Base-by-base conservation (phyloP, 345 rosid genomes). In the Isatis tinctoria region DNA sequence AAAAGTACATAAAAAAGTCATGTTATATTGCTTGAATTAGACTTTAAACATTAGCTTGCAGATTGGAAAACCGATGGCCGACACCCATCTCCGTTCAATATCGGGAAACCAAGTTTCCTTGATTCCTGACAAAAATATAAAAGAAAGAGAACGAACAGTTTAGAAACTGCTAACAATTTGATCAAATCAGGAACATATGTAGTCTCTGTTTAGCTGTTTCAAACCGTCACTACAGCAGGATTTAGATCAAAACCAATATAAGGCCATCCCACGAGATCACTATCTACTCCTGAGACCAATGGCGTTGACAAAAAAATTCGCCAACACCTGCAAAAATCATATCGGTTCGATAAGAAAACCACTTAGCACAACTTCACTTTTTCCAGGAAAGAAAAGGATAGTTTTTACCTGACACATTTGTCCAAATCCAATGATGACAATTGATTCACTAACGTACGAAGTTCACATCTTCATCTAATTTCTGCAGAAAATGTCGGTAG, bases 191-290 rank as follows among this genome's bases (percentile, higher is more conserved):
- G 36, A 33, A 18, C 35, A 65, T 45, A 52, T 16, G 28, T 14
- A 78, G 67, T 11, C 8, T 33, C 8, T 35, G 36, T 20, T n/a
- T 5, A 30, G 52, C 2, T 66, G 58, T 73, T 73, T 20, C 59
- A 67, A 5, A 94, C 98, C 96, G 88, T 87, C 30, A 91, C 97
- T 37, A 91, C 96, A 48, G 97, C 72, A 65, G 91, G 96, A 76
- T 94, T 84, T 70, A 94, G 86, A 82, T 94, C 98, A 84, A 94
- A 94, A 67, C 95, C 97, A 72, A 94, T 79, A 68, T 82, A 94
- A 80, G 90, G 93, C 90, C 86, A 85, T 72, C 95, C 97, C 40
- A 79, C 83, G 60, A 63, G 53, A 44, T 81, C 84, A 3, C 82
- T 79, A 52, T 89, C 97, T 58, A 69, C 66, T 71, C 91, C 96